Percentiles rank a stretch among this genome's conserved stretches.
Evolutionary conservation across 495 filamentous ascomycete genomes (phyloP).

Genomic region (Platismatia glauca): DNA sequence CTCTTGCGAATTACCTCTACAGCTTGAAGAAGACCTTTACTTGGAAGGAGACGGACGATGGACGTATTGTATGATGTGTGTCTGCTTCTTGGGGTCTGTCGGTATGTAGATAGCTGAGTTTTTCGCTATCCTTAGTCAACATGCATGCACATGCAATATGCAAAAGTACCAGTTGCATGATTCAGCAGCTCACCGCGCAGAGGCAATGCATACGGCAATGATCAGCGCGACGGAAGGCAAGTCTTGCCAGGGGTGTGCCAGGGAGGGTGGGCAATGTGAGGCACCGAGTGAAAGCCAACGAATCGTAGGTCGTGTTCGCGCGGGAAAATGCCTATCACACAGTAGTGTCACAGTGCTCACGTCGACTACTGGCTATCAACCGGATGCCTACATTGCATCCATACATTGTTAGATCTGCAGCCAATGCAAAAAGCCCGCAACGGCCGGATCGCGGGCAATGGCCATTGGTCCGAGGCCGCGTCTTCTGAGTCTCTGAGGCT

Average conservation of each 20-base stretch:
- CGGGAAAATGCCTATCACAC: constrained; percentile 6
- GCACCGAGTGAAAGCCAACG: background rate
- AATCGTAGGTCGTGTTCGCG: constrained; percentile 1
- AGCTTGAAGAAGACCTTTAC: background rate
- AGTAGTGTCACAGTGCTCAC: background rate
- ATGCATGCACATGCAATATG: constrained; percentile 2
- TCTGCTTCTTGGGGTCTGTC: background rate
- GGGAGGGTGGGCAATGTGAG: background rate
- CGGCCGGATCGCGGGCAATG: constrained; percentile 6
- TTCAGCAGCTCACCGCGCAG: constrained; percentile 7
- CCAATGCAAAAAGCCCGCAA: constrained; percentile 14
- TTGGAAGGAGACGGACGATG: background rate
- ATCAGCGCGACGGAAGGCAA: constrained; percentile 12
- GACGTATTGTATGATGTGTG: background rate
- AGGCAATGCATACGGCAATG: constrained; percentile 4
- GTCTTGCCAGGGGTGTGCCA: constrained; percentile 1
- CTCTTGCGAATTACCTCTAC: background rate
- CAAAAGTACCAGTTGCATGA: constrained; percentile 5
- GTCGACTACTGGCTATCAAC: background rate
- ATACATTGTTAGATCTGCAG: constrained; percentile 2
- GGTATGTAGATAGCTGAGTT: background rate
- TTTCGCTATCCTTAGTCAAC: background rate
- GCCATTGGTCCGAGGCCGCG: constrained; percentile 8
- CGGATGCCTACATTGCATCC: constrained; percentile 9
- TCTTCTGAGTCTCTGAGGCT: too few relatives aligned